Conservation (phyloP, 2,329 filamentous ascomycete species). For the Ceratocystis huliohia region DNA sequence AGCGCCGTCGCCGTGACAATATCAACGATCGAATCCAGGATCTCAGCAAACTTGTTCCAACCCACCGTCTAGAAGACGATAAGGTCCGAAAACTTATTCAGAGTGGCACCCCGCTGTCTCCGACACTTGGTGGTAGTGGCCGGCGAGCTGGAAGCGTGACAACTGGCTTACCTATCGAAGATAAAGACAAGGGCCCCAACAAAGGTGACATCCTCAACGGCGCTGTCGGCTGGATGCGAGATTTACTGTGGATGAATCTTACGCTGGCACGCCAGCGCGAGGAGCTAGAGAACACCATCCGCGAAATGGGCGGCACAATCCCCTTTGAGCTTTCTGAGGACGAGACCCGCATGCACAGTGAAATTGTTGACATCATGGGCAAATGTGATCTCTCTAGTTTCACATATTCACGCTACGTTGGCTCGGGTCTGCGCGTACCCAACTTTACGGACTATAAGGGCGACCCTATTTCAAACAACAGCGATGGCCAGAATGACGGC, state of each 20-base stretch:
- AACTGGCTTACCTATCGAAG: slow-evolving; percentile 81
- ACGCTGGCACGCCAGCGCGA: slow-evolving; percentile 86
- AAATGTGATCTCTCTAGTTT: slow-evolving; percentile 68
- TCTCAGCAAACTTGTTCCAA: slow-evolving; percentile 80
- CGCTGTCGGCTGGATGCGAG: slow-evolving; percentile 90
- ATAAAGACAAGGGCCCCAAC: slow-evolving; percentile 97
- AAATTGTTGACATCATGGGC: slow-evolving; percentile 74
- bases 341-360: slow-evolving; percentile 87
- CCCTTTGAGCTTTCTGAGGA: slow-evolving; percentile 81
- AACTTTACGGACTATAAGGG: slow-evolving; percentile 87
- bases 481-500: slow-evolving; percentile 22
- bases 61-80: slow-evolving; percentile 88
- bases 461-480: slow-evolving; percentile 45
- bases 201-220: slow-evolving; percentile 98
- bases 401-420: slow-evolving; percentile 69
- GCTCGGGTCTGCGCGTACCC: slow-evolving; percentile 78
- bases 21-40: slow-evolving; percentile 99
- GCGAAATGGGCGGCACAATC: slow-evolving; percentile 58
- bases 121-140: slow-evolving; percentile 65
- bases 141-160: slow-evolving; percentile 77
- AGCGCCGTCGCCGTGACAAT: slow-evolving; percentile 87
- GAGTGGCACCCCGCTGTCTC: slow-evolving; percentile 81
- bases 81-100: slow-evolving; percentile 91
- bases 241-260: slow-evolving; percentile 93
- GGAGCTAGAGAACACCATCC: slow-evolving; percentile 64